These are phyloP conservation scores for Diplodia corticola DNA, from an alignment of 2,329 filamentous ascomycete genomes.

Conservation along the genomic window DNA sequence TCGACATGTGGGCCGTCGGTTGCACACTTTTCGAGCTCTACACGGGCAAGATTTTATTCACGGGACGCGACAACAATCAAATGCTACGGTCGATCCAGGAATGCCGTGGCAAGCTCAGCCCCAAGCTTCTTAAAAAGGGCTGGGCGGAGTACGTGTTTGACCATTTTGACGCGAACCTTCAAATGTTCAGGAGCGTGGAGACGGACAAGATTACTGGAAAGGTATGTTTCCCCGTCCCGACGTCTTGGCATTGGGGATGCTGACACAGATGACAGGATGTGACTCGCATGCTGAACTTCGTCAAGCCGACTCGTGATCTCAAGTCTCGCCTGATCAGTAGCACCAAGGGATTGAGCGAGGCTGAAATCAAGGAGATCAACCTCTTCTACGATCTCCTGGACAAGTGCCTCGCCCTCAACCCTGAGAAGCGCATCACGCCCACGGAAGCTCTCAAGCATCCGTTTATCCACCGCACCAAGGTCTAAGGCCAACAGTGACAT, in stretches of 20 bases:
- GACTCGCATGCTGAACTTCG: constrained; percentile 67
- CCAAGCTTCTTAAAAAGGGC: constrained; percentile 83
- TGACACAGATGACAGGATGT: constrained; percentile 55
- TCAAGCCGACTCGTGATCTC: constrained; percentile 68
- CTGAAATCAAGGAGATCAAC: constrained; percentile 73
- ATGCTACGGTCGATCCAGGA: constrained; percentile 98
- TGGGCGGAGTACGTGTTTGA: constrained; percentile 62
- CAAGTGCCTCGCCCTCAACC: constrained; percentile 83
- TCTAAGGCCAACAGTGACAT: not conserved
- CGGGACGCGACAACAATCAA: constrained; percentile 93
- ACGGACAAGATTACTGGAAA: constrained; percentile 85
- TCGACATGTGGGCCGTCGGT: constrained; percentile 97
- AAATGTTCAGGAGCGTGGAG: constrained; percentile 83
- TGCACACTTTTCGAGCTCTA: constrained; percentile 97
- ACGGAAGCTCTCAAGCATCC: constrained; percentile 84
- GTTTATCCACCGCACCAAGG: constrained; percentile 60
- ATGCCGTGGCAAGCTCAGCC: constrained; percentile 85
- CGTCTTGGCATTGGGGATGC: constrained; percentile 24
- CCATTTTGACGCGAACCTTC: constrained; percentile 76
- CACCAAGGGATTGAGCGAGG: constrained; percentile 70
- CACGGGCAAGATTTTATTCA: constrained; percentile 96
- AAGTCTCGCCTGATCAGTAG: constrained; percentile 74
- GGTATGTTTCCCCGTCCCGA: constrained; percentile 27
- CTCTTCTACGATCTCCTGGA: constrained; percentile 86
- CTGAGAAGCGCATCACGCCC: constrained; percentile 87